Conservation (phyloP, 352 stramenopile genomes). For the Globisporangium nodosum region DNA sequence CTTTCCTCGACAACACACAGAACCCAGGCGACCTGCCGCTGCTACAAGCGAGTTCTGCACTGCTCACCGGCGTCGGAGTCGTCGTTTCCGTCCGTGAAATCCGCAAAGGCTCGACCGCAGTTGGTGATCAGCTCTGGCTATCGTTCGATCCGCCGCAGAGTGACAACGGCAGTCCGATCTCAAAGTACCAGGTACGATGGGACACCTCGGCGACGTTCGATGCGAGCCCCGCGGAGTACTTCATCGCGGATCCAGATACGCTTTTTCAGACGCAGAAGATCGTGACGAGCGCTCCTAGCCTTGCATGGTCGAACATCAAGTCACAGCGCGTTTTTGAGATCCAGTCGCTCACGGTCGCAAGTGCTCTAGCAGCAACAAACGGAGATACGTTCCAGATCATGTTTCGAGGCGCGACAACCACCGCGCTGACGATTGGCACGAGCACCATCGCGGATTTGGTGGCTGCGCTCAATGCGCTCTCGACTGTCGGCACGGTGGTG, state of each 20-base stretch:
- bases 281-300: slow-evolving; percentile 37
- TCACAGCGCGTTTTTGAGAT: slow-evolving; percentile 26
- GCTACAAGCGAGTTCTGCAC: slow-evolving; percentile 25
- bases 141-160: slow-evolving; percentile 61
- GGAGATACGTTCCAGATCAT: slow-evolving; percentile 37
- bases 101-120: slow-evolving; percentile 59
- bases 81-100: slow-evolving; percentile 47
- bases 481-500: slow-evolving; percentile 36
- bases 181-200: slow-evolving; percentile 62
- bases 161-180: slow-evolving; percentile 63
- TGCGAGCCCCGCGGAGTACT: slow-evolving; percentile 36
- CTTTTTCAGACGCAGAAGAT: slow-evolving; percentile 54
- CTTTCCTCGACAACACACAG: slow-evolving; percentile 66
- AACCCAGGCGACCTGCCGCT: slow-evolving; percentile 59
- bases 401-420: slow-evolving; percentile 39
- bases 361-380: slow-evolving; percentile 6
- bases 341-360: slow-evolving; percentile 38
- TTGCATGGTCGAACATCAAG: slow-evolving; percentile 52
- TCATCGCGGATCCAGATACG: slow-evolving; percentile 41
- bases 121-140: slow-evolving; percentile 68
- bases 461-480: slow-evolving; percentile 28
- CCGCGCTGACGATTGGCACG: slow-evolving; percentile 24
- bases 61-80: slow-evolving; percentile 33
- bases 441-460: slow-evolving; percentile 29
- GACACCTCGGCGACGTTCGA: slow-evolving; percentile 52